Evolutionary conservation across 2,329 filamentous ascomycete species (phyloP), one percentile per base, ranked within the genome.

Genomic region (Acrodontium crateriforme): DNA sequence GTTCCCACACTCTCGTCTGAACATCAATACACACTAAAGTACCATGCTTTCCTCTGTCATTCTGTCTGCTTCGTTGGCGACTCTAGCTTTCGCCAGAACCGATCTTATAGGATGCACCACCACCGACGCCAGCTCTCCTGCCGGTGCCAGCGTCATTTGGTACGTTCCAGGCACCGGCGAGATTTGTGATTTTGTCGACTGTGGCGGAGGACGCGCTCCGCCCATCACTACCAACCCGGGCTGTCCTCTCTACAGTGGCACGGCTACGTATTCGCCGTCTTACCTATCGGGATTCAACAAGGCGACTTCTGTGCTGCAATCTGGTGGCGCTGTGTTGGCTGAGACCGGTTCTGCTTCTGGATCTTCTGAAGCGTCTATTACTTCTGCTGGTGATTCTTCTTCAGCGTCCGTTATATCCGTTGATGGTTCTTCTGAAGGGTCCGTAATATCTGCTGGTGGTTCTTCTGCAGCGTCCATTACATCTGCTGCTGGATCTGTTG

Each of bases 161-260:
- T 77, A 70, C 50, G 65, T 74, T 29, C 72, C 71, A 2, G 70
- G 55, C 39, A 70, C 65, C 11, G 71, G 72, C 46, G 72, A 78
- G 56, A 58, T 78, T 46, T 78, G 74, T 62, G 58, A 59, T 8
- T 46, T 69, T 36, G 61, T 73, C 40, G 74, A 78, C 63, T 78
- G 74, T 52, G 74, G 74, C 32, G 74, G 74, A 38, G 74, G 73
- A 30, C 62, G 67, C 24, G 74, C 72, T 6, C 70, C 74, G 3
- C 67, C 71, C 35, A 77, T 45, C 58, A 70, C 66, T 10, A 65
- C 62, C 15, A 65, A 72, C 13, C 74, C 74, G 1, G 74, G 73
- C 2, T 79, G 74, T 44, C 44, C 52, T 2, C 43, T 31, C 3
- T 75, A 76, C 56, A 42, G 46, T 2, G 71, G 71, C 37, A 71